phyloP scores from a whole-genome alignment of 306 rosid genomes.

The Mimosa pudica region DNA sequence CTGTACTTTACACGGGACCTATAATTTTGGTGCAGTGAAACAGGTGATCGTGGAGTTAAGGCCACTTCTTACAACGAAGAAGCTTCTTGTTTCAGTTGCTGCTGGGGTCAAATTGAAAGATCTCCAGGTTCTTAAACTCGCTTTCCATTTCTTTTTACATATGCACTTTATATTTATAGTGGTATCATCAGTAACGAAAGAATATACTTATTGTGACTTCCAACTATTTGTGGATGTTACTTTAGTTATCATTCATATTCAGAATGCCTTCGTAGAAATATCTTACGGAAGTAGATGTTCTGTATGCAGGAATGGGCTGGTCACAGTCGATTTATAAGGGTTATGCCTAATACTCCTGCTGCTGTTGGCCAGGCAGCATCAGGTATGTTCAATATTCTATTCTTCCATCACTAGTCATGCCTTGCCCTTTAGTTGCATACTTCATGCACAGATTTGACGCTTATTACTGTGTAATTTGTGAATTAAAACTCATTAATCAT shows the following conservation, averaged over 20 bases:
- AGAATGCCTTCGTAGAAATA: not conserved
- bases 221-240: not conserved
- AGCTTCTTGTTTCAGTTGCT: constrained; percentile 93
- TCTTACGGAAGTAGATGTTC: constrained; percentile 32
- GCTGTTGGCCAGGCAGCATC: constrained; percentile 81
- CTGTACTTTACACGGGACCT: not conserved
- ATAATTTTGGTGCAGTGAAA: constrained; percentile 56
- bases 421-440: constrained; percentile 25
- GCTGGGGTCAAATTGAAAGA: constrained; percentile 93
- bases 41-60: constrained; percentile 58
- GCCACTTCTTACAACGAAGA: constrained; percentile 68
- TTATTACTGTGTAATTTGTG: constrained; percentile 11
- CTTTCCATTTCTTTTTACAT: not conserved
- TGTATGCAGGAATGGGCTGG: constrained; percentile 81
- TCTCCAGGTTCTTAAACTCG: constrained; percentile 64
- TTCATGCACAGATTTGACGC: constrained; percentile 6
- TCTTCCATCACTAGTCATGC: constrained; percentile 14
- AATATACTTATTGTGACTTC: not conserved
- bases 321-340: constrained; percentile 66
- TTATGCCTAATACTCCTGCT: constrained; percentile 82
- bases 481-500: constrained; percentile 6
- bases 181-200: not conserved
- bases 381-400: constrained; percentile 44
- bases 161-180: not conserved
- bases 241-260: not conserved